phyloP scores from a whole-genome alignment of 2,329 filamentous ascomycete species.

The Dactylonectria macrodidyma region DNA sequence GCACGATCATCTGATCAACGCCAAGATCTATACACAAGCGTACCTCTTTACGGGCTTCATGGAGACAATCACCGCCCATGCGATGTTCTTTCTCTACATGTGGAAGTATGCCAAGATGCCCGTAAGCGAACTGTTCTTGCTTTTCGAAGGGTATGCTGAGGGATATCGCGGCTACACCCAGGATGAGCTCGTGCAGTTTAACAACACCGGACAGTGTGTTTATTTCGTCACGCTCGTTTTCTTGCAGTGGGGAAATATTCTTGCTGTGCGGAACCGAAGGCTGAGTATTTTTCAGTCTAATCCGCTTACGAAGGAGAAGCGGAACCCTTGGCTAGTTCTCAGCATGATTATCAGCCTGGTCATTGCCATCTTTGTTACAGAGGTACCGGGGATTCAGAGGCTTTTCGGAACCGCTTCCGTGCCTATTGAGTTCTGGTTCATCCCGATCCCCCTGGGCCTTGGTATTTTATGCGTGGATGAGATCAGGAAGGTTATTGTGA shows the following conservation, averaged over 20 bases:
- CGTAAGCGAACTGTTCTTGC: slow-evolving; percentile 62
- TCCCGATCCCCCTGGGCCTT: slow-evolving; percentile 65
- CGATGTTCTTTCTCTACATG: slow-evolving; percentile 70
- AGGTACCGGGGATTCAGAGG: slow-evolving; percentile 63
- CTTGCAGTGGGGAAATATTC: slow-evolving; percentile 68
- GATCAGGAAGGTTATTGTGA: slow-evolving; percentile 64
- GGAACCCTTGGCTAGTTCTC: slow-evolving; percentile 65
- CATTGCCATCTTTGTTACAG: slow-evolving; percentile 69
- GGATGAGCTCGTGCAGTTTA: slow-evolving; percentile 63
- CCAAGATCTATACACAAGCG: slow-evolving; percentile 65
- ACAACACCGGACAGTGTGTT: slow-evolving; percentile 64
- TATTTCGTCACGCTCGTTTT: slow-evolving; percentile 70
- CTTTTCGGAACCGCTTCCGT: slow-evolving; percentile 65
- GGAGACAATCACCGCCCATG: slow-evolving; percentile 64
- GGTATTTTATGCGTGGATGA: slow-evolving; percentile 68
- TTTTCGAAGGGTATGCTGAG: slow-evolving; percentile 62
- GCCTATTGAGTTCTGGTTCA: slow-evolving; percentile 67
- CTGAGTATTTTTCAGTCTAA: slow-evolving; percentile 67
- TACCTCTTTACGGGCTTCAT: slow-evolving; percentile 68
- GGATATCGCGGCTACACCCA: slow-evolving; percentile 65
- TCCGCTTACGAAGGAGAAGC: slow-evolving; percentile 61
- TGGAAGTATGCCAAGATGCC: slow-evolving; percentile 64
- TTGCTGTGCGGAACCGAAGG: slow-evolving; percentile 66
- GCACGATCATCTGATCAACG: slow-evolving; percentile 66
- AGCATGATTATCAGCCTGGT: slow-evolving; percentile 62